Evolutionary conservation across 2,329 filamentous ascomycete genomes (phyloP), one percentile per base, ranked within the genome.

Genomic region (Pseudogymnoascus pannorum): DNA sequence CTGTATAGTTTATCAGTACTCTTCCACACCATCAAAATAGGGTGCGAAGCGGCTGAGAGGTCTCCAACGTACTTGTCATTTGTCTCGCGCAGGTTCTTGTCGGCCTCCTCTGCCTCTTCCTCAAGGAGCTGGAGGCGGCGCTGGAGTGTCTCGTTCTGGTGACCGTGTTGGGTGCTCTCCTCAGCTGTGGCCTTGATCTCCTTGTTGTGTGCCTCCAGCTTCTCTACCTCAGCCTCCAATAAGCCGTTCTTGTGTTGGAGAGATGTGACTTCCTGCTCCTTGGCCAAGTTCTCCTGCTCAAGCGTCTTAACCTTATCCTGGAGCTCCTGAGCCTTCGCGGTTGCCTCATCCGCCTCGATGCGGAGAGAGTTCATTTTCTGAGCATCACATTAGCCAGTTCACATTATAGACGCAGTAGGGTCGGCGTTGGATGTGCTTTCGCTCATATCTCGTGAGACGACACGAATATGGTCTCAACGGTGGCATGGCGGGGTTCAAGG

Each of bases 241-340:
- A 96, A 82, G 72, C 87, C 86, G 80, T 96, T 97, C 82, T 93
- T 95, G 87, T 97, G 93, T 75, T 88, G 86, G 72, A 97, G 86
- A 60, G 94, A 97, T 68, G 90, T 95, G 77, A 97, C 96, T 77
- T 97, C 93, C 79, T 97, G 92, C 81, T 97, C 94, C 82, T 97
- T 97, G 74, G 88, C 83, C 66, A 96, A 83, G 77, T 92, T 96
- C 81, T 97, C 93, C 78, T 96, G 89, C 80, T 99, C 92, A 66
- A 97, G 84, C 60, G 79, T 76, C 84, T 97, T 97, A 79, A 97
- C 84, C 79, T 91, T 92, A 71, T 77, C 68, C 79, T 94, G 87
- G 68, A 96, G 85, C 79, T 97, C 93, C 75, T 97, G 91, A 67
- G 88, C 87, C 80, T 93, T 89, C 74, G 81, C 78, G 67, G 86